Evolutionary conservation across 2,329 filamentous ascomycete species (phyloP), one percentile per base, ranked within the genome.

Genomic region (Pseudogymnoascus verrucosus): DNA sequence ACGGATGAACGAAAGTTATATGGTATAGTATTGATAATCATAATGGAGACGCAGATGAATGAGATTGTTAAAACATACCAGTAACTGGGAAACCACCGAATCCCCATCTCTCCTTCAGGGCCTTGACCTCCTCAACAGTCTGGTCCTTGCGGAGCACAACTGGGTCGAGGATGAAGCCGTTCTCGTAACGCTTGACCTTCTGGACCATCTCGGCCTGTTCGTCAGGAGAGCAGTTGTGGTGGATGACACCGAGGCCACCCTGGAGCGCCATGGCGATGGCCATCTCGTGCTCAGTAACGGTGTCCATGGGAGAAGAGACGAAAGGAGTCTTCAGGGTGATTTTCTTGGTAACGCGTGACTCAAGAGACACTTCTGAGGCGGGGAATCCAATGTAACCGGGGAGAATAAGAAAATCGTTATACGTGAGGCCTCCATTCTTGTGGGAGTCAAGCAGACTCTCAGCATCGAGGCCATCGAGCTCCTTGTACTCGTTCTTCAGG

Each of bases 1-100:
- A 84, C 91, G 91, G 95, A 93, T 93, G 95, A 99, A 99, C 95
- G 95, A 99, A 99, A 99, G 95, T 98, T 98, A 97, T 89, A 85
- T 80, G 80, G 79, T 81, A 84, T 82, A 81, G 79, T 83, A 81
- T 85, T 82, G 84, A 83, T 91, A 95, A 96, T 96, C 90, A 92
- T 81, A 79, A 79, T 75, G 73, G 70, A 63, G 51, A 21, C 64
- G 60, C 65, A 70, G 73, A 40, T 67, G 67, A 64, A 65, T 64
- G 66, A 65, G 59, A 64, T 63, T 67, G 7, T 42, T 67, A 64
- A 26, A 61, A 82, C 93, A 84, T 82, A 99, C 96, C 95, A 79
- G 95, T 99, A 65, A 99, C 93, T 65, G 95, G 95, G 80, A 97
- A 98, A 72, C 95, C 95, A 74, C 96, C 95, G 74, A 99, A 99